These are phyloP conservation scores for Knufia fluminis DNA, from an alignment of 2,329 filamentous ascomycete species.

Conservation along the genomic window DNA sequence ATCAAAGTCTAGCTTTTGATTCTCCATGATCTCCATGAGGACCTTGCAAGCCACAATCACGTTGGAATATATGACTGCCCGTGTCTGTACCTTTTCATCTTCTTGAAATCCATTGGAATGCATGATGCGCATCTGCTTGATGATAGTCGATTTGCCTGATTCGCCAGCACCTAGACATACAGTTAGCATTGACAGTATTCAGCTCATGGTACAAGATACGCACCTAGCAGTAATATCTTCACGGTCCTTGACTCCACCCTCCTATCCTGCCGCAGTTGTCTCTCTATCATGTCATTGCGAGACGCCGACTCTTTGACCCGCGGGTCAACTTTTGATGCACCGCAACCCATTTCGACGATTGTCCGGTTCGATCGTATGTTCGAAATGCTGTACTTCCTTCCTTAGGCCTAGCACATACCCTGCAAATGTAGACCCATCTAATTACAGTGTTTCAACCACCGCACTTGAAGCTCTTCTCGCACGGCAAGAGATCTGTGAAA, in stretches of 20 bases:
- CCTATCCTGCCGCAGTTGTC: constrained; percentile 74
- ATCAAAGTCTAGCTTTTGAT: constrained; percentile 71
- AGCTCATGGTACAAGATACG: constrained; percentile 25
- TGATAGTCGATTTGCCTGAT: constrained; percentile 89
- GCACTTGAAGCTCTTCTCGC: no score
- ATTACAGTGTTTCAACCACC: neutral
- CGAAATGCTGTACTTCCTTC: neutral
- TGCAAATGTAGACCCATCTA: neutral
- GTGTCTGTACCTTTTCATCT: constrained; percentile 84
- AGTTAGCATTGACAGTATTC: neutral
- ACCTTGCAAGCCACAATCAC: constrained; percentile 85
- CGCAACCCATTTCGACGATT: constrained; percentile 34
- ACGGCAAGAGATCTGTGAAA: no score
- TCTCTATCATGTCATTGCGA: constrained; percentile 64
- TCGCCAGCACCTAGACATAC: constrained; percentile 69
- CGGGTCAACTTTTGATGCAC: constrained; percentile 33
- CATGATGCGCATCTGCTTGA: constrained; percentile 99
- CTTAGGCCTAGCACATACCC: neutral
- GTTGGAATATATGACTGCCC: constrained; percentile 92
- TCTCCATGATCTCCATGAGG: constrained; percentile 82
- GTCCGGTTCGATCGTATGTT: neutral
- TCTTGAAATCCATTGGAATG: constrained; percentile 87
- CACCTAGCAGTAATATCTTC: constrained; percentile 88
- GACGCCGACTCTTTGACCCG: constrained; percentile 34
- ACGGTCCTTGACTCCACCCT: constrained; percentile 79